phyloP scores from a whole-genome alignment of 1,139 yeast species.

The Suhomyces taliae region DNA sequence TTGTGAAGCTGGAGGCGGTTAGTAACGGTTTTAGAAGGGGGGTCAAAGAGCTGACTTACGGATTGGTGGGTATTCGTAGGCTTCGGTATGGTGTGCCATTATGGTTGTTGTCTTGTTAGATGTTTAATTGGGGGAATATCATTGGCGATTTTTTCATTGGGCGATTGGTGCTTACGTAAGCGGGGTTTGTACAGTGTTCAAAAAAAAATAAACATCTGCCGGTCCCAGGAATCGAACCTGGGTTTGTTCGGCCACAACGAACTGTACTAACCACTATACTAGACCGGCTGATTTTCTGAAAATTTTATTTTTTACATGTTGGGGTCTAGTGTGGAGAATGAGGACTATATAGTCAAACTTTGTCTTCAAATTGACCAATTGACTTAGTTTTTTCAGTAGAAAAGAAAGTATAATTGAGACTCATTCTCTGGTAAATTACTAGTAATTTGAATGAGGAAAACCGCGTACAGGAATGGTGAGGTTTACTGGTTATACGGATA shows the following conservation, averaged over 20 bases:
- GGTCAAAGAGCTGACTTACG: slow-evolving; percentile 14
- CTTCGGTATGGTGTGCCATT: slow-evolving; percentile 17
- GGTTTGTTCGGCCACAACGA: slow-evolving; percentile 59
- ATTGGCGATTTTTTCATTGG: slow-evolving; percentile 10
- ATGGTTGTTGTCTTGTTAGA: slow-evolving; percentile 1
- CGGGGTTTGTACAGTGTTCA: background rate
- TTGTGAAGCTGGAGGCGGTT: slow-evolving; percentile 31
- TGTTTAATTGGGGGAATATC: slow-evolving; percentile 9
- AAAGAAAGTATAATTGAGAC: too few relatives aligned
- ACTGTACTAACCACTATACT: slow-evolving; percentile 56
- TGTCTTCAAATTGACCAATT: too few relatives aligned
- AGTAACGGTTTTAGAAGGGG: background rate
- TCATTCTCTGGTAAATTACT: too few relatives aligned
- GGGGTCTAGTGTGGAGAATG: too few relatives aligned
- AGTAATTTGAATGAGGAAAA: too few relatives aligned
- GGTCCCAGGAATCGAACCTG: slow-evolving; percentile 60
- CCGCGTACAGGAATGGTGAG: too few relatives aligned
- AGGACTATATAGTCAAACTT: too few relatives aligned
- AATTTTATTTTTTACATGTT: background rate
- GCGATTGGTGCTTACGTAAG: slow-evolving; percentile 5
- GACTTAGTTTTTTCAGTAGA: too few relatives aligned
- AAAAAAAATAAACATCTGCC: slow-evolving; percentile 28
- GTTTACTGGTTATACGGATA: too few relatives aligned
- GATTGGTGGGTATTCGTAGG: slow-evolving; percentile 19
- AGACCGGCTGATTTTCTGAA: slow-evolving; percentile 16